Percentiles rank a stretch among this genome's conserved stretches.
phyloP scores from a whole-genome alignment of 345 rosid genomes.

The Pistacia atlantica region DNA sequence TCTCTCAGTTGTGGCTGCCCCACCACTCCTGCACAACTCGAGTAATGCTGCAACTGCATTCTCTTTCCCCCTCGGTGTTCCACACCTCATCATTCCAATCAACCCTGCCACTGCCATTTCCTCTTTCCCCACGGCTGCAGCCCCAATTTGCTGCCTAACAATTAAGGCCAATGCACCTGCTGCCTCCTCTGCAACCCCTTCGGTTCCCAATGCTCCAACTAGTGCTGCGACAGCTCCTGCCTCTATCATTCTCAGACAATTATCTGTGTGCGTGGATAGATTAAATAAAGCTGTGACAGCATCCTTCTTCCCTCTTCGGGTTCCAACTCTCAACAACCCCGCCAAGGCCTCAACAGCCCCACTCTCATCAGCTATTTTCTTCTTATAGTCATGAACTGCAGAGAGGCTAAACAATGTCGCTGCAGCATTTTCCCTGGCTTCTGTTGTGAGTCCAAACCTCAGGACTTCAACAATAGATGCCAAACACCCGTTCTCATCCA shows the following conservation, averaged over 20 bases:
- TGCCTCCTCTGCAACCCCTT: conserved; percentile 90
- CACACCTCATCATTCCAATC: conserved; percentile 82
- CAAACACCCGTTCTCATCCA: conserved; percentile 83
- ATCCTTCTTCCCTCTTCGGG: conserved; percentile 89
- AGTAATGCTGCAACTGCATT: conserved; percentile 94
- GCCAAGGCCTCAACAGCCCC: conserved; percentile 81
- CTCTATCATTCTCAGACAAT: conserved; percentile 76
- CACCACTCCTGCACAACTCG: conserved; percentile 84
- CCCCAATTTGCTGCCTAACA: conserved; percentile 79
- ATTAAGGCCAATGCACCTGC: conserved; percentile 88
- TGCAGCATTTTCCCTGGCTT: conserved; percentile 92
- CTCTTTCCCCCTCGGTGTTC: conserved; percentile 93
- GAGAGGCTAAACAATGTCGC: conserved; percentile 93
- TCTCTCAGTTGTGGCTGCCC: conserved; percentile 67
- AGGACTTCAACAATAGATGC: conserved; percentile 70
- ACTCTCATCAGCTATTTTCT: conserved; percentile 65
- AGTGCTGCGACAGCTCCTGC: conserved; percentile 76
- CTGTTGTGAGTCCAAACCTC: conserved; percentile 71
- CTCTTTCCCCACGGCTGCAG: conserved; percentile 76
- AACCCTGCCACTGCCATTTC: conserved; percentile 68
- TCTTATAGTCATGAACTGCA: conserved; percentile 90
- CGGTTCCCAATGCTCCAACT: conserved; percentile 65
- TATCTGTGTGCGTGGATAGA: conserved; percentile 80
- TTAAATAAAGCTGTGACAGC: conserved; percentile 91
- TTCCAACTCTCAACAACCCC: conserved; percentile 65